These are phyloP conservation scores for Fusarium verticillioides DNA, from an alignment of 2,329 filamentous ascomycete genomes.

Conservation along the genomic window DNA sequence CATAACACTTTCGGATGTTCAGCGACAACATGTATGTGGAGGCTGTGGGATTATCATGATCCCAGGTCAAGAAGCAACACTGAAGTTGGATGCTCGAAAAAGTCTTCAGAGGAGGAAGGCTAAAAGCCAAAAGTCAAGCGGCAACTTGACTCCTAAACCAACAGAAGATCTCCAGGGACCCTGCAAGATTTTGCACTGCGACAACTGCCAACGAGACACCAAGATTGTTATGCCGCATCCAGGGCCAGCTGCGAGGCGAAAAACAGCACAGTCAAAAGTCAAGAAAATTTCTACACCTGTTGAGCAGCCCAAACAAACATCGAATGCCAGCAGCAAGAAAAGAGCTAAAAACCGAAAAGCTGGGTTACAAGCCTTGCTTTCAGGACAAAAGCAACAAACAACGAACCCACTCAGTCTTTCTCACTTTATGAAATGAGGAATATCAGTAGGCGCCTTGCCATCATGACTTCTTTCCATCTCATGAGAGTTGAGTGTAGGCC, in stretches of 20 bases:
- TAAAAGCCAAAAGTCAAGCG: constrained; percentile 9
- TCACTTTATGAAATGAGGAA: constrained; percentile 60
- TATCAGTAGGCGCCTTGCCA: background rate
- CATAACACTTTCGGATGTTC: constrained; percentile 57
- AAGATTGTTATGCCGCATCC: constrained; percentile 55
- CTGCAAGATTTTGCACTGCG: constrained; percentile 58
- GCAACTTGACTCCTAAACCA: background rate
- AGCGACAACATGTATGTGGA: constrained; percentile 66
- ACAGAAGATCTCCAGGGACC: constrained; percentile 36
- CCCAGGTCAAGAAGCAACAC: constrained; percentile 56
- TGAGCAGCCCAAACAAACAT: constrained; percentile 50
- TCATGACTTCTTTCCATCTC: background rate
- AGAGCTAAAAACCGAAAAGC: constrained; percentile 73
- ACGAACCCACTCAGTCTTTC: constrained; percentile 61
- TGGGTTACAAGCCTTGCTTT: constrained; percentile 73
- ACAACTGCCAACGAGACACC: constrained; percentile 58
- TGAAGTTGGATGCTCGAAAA: constrained; percentile 52
- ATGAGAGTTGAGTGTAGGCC: background rate
- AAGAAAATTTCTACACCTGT: constrained; percentile 33
- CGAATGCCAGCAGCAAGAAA: constrained; percentile 72
- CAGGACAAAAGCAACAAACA: constrained; percentile 59
- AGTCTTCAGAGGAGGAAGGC: constrained; percentile 4
- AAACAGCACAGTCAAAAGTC: constrained; percentile 23
- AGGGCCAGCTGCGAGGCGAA: constrained; percentile 43
- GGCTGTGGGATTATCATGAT: constrained; percentile 72